Evolutionary conservation across 139 green algal genomes (phyloP), one percentile per base, ranked within the genome.

Genomic region (Parachlorella kessleri): DNA sequence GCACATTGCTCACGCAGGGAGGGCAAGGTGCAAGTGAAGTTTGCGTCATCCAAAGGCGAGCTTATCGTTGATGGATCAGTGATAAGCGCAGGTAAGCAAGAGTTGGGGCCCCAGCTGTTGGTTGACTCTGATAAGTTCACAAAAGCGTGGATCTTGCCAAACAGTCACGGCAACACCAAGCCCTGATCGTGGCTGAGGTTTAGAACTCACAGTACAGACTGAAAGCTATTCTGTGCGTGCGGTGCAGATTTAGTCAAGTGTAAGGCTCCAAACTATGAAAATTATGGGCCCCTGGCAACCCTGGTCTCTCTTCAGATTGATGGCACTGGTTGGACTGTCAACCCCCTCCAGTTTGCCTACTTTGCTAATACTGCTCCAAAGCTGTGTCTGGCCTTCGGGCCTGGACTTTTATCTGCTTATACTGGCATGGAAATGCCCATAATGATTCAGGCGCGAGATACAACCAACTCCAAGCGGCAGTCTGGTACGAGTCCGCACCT

Each of bases 261-360:
- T 37, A 86, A 84, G 42, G 95, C 92, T 3, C 92, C 94, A 68
- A 95, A 95, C 82, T 96, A 93, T 75, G 92, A 97, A 87, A 55
- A 80, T 72, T 94, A 89, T 64, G 94, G 94, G 38, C 91, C 94
- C 23, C 84, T 93, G 77, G 65, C 84, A 35, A 91, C 95, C 36
- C 86, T 95, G 63, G 81, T 96, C 1, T 76, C 88, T 30, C 83
- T 94, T n/a, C 86, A 73, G 73, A 96, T 97, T 81, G 88, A 84
- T 69, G 88, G 87, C 40, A 89, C 93, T 67, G 90, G 88, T 80
- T 97, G 93, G 94, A 98, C 94, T 2, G 94, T 98, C n/a, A 96
- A 96, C 84, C 91, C 91, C 69, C 76, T 96, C 36, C 83, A 76
- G 33, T 97, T 93, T 83, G 87, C 78, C 40, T 97, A 97, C 89